A percentile compares a stretch with the other conserved stretches of the same genome.
phyloP scores from a whole-genome alignment of 2,329 filamentous ascomycete species.

The Graphilbum fragrans region DNA sequence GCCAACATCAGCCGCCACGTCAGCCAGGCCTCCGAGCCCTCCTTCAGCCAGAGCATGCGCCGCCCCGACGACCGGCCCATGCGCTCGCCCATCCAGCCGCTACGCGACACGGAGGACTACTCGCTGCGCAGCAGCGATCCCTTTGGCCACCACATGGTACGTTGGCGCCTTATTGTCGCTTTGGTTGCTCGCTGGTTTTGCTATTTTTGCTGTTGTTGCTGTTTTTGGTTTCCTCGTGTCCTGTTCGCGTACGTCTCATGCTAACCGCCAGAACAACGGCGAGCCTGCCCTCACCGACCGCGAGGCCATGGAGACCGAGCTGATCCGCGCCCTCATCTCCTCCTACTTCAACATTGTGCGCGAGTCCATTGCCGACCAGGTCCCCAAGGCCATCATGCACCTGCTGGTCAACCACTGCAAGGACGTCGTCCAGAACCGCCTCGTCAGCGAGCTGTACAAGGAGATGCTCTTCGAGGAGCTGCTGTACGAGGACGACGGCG shows the following conservation, averaged over 20 bases:
- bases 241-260: conserved; percentile 4
- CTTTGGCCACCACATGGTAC: neutral
- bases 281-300: conserved; percentile 89
- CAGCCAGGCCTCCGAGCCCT: conserved; percentile 67
- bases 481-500: conserved; percentile 91
- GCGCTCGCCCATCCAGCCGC: conserved; percentile 31
- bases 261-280: conserved; percentile 22
- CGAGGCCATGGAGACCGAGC: conserved; percentile 92
- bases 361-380: conserved; percentile 96
- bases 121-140: conserved; percentile 28
- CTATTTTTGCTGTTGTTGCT: neutral
- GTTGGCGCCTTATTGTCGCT: conserved; percentile 22
- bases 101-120: conserved; percentile 13
- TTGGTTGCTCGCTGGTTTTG: conserved; percentile 17
- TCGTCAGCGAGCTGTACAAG: conserved; percentile 92
- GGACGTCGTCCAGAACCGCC: conserved; percentile 91
- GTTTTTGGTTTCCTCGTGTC: neutral
- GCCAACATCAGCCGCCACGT: conserved; percentile 47
- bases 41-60: conserved; percentile 72
- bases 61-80: conserved; percentile 50
- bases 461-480: conserved; percentile 84
- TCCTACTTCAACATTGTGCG: conserved; percentile 99
- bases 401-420: conserved; percentile 97
- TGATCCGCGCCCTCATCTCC: conserved; percentile 90
- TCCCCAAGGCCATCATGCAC: conserved; percentile 98